A percentile compares a stretch with the other conserved stretches of the same genome.
Evolutionary conservation across 2,329 filamentous ascomycete genomes (phyloP).

Genomic region (Fulvia fulva): DNA sequence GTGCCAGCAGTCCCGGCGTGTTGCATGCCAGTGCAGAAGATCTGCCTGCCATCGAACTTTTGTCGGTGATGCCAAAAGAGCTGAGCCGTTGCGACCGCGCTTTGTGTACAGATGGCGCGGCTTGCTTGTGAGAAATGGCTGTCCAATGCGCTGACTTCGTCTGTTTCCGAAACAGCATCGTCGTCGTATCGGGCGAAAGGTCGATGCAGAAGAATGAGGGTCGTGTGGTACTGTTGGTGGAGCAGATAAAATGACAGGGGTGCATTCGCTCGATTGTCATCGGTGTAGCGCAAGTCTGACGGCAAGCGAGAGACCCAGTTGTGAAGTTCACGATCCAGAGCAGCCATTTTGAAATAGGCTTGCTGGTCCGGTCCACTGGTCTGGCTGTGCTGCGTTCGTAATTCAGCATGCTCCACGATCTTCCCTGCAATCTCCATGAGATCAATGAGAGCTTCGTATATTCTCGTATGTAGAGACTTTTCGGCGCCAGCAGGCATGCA

Average conservation of each 20-base stretch:
- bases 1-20: constrained; percentile 26
- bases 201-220: constrained; percentile 24
- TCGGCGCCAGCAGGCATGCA: constrained; percentile 22
- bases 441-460: constrained; percentile 27
- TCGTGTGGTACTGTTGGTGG: constrained; percentile 27
- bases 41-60: constrained; percentile 25
- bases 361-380: constrained; percentile 21
- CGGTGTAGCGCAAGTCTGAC: constrained; percentile 23
- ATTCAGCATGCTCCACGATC: constrained; percentile 26
- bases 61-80: constrained; percentile 27
- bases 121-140: constrained; percentile 25
- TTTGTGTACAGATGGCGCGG: constrained; percentile 26
- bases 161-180: constrained; percentile 8
- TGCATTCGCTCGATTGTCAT: constrained; percentile 22
- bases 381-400: constrained; percentile 15
- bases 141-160: constrained; percentile 23
- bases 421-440: constrained; percentile 29
- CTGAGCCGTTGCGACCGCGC: constrained; percentile 22
- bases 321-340: constrained; percentile 24
- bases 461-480: constrained; percentile 24
- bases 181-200: constrained; percentile 27
- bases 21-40: constrained; percentile 27
- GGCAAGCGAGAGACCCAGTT: constrained; percentile 23
- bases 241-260: constrained; percentile 25
- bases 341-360: constrained; percentile 26